Base-by-base conservation (phyloP, 108 stramenopile species). In the Heterococcus sp. region DNA sequence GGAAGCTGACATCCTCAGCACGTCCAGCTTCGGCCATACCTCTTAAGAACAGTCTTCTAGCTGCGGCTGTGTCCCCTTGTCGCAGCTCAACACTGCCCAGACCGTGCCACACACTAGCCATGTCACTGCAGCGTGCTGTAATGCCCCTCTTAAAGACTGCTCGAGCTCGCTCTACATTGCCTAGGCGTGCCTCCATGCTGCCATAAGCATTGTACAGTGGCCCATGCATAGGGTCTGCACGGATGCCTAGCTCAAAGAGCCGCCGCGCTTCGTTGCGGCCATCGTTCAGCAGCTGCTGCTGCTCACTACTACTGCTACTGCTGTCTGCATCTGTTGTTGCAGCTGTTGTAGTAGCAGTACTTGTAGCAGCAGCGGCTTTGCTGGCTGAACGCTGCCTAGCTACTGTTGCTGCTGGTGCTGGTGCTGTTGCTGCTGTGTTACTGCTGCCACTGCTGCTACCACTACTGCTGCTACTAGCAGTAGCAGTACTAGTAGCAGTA, bases 121-220 rank as follows among this genome's bases (percentile, higher is more conserved):
- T 69, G 33, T 74, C 82, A n/a, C 8, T 33, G 39, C 74, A 75
- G 35, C 46, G 68, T 1, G 82, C 74, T 32, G 73, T 70, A 33
- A 83, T 58, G 30, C 82, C 82, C 38, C 67, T 2, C 39, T 38
- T 34, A 70, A 75, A 75, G 2, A 83, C 74, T 34, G 34, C 75
- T 2, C 67, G 68, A n/a, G 82, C 82, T 68, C 38, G 39, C 33
- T 68, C 73, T 2, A 75, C 58, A 63, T 83, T 67, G 27, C 82
- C 82, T 0, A 38, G n/a, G 67, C 35, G 38, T 1, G 73, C 82
- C 75, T 83, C 82, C 82, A 74, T 78, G 32, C 70, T 32, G 69
- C 74, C 82, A 34, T 75, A 83, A 27, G 82, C 82, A 36, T 83
- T 83, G 82, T 83, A 83, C 28, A 83, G 74, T 46, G 82, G 82